phyloP scores from a whole-genome alignment of 179 eudicot genomes.

The Spergularia azorica region DNA sequence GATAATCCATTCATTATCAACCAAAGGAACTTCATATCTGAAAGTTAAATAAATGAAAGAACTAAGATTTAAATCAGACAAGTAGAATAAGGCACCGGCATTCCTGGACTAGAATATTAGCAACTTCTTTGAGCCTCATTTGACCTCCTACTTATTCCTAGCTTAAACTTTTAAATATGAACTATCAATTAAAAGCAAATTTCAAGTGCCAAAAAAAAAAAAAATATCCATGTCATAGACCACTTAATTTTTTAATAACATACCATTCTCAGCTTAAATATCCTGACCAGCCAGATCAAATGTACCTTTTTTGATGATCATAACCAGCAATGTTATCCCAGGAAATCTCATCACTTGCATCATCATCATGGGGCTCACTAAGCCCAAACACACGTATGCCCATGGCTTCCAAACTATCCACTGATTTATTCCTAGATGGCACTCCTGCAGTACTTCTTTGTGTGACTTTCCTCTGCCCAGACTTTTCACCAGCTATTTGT shows the following conservation, averaged over 20 bases:
- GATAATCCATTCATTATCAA: background rate
- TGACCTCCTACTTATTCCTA: constrained; percentile 1
- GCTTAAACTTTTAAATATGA: background rate
- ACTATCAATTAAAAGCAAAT: background rate
- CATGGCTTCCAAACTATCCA: constrained; percentile 83
- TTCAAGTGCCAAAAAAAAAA: background rate
- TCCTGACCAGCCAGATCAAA: constrained; percentile 3
- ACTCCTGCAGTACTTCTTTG: constrained; percentile 41
- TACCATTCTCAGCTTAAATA: background rate
- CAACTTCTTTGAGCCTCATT: background rate
- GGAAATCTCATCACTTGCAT: constrained; percentile 54
- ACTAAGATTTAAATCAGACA: no score
- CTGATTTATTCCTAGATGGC: constrained; percentile 62
- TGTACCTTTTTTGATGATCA: constrained; percentile 83
- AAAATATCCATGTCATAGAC: background rate
- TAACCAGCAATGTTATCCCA: constrained; percentile 99
- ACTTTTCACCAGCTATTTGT: constrained; percentile 70
- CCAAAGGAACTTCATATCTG: background rate
- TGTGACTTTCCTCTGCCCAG: constrained; percentile 32
- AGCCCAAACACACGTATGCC: constrained; percentile 89
- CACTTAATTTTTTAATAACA: background rate
- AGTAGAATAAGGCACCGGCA: no score
- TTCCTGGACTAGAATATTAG: background rate
- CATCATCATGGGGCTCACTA: constrained; percentile 41
- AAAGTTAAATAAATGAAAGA: background rate